These are phyloP conservation scores for Fusarium agapanthi DNA, from an alignment of 2,329 filamentous ascomycete genomes.

Conservation along the genomic window DNA sequence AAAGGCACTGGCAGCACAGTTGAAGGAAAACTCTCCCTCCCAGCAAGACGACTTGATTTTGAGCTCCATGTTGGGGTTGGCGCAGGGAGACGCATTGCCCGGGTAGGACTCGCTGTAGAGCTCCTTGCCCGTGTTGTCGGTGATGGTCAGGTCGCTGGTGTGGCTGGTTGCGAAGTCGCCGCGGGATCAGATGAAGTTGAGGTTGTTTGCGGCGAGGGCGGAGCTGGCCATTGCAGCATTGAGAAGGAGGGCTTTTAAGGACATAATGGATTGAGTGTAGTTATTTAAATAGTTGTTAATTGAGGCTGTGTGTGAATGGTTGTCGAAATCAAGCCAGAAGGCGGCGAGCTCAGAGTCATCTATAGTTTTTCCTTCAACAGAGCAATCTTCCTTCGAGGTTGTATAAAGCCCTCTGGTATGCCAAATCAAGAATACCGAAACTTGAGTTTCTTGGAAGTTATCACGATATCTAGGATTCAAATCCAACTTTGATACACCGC, in stretches of 20 bases:
- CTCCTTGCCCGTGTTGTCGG: neutral
- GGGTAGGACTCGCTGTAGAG: neutral
- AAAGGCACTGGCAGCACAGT: neutral
- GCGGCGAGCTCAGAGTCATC: neutral
- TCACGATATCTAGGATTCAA: neutral
- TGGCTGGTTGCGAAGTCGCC: neutral
- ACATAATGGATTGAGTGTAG: neutral
- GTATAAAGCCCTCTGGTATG: neutral
- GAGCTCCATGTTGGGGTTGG: neutral
- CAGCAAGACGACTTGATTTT: neutral
- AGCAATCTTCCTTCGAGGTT: neutral
- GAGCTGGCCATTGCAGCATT: neutral
- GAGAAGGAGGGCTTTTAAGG: neutral
- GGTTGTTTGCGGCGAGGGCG: neutral
- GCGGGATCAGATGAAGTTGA: neutral
- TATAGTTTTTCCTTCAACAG: neutral
- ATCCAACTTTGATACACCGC: neutral
- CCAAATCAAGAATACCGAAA: neutral
- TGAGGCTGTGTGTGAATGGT: neutral
- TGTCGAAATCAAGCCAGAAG: neutral
- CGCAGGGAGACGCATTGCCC: neutral
- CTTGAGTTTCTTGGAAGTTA: rapidly evolving
- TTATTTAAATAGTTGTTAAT: neutral
- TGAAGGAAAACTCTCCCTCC: neutral
- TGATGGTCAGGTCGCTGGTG: neutral